These are phyloP conservation scores for Zangia roseola DNA, from an alignment of 768 basidiomycete genomes.

Conservation along the genomic window DNA sequence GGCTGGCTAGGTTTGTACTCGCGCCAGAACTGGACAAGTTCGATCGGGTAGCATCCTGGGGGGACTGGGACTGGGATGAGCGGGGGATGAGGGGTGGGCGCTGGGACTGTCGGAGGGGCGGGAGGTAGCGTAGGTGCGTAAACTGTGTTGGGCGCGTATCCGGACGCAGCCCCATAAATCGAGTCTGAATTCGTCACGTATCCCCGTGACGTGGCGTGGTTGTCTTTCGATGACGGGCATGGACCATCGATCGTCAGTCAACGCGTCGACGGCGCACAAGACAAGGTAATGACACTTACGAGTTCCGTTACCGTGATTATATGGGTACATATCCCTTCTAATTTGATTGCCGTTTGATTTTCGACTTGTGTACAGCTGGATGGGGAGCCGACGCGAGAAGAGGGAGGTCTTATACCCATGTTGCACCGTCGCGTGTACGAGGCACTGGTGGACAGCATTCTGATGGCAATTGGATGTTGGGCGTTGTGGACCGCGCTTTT, in stretches of 20 bases:
- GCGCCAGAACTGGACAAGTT: conserved; percentile 32
- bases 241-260: background rate
- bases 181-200: background rate
- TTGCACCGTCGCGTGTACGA: conserved; percentile 7
- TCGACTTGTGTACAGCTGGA: background rate
- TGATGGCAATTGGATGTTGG: background rate
- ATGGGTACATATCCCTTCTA: conserved; percentile 4
- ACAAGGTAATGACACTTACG: background rate
- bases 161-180: background rate
- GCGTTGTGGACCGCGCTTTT: conserved; percentile 8
- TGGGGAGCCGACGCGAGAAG: background rate
- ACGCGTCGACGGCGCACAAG: background rate
- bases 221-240: background rate
- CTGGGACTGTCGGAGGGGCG: background rate
- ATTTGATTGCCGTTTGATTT: background rate
- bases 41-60: conserved; percentile 19
- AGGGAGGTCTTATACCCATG: conserved; percentile 2
- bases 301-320: background rate
- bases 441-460: background rate
- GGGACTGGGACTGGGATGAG: conserved; percentile 18
- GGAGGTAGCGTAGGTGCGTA: background rate
- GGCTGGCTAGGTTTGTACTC: conserved; percentile 10
- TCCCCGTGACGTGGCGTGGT: background rate
- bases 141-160: background rate
- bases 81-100: background rate